Conservation (phyloP, 495 filamentous ascomycete genomes). For the Cercophora sp. region DNA sequence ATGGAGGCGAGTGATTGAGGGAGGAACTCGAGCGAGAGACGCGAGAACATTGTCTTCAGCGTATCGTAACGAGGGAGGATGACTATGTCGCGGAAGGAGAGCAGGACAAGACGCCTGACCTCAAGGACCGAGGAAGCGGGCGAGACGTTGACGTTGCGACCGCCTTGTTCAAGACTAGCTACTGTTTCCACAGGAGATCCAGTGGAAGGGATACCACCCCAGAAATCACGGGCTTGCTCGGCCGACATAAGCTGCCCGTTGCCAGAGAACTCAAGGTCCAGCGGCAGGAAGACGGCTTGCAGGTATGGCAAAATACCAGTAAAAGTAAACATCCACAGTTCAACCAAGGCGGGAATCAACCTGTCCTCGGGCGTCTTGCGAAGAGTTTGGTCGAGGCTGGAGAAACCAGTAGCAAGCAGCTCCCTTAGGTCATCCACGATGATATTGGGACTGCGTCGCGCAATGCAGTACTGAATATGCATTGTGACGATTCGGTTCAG, state of each 20-base stretch:
- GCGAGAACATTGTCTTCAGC: slow-evolving; percentile 85
- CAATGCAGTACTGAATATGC: slow-evolving; percentile 74
- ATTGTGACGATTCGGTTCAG: slow-evolving; percentile 80
- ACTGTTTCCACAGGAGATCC: slow-evolving; percentile 6
- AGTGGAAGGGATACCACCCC: slow-evolving; percentile 56
- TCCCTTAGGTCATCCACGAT: slow-evolving; percentile 79
- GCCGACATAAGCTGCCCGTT: slow-evolving; percentile 69
- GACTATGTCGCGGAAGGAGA: slow-evolving; percentile 84
- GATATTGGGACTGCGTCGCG: slow-evolving; percentile 59
- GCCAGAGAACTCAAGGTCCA: slow-evolving; percentile 92
- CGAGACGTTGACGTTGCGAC: slow-evolving; percentile 30
- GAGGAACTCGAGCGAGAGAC: slow-evolving; percentile 77
- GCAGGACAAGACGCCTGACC: slow-evolving; percentile 79
- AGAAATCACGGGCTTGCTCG: slow-evolving; percentile 81
- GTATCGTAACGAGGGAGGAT: slow-evolving; percentile 81
- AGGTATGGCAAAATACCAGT: slow-evolving; percentile 87
- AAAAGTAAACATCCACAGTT: slow-evolving; percentile 91
- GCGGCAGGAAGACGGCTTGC: slow-evolving; percentile 90
- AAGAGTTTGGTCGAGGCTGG: slow-evolving; percentile 77
- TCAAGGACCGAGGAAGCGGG: slow-evolving; percentile 59
- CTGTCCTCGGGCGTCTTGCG: slow-evolving; percentile 73
- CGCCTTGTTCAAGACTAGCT: neutral
- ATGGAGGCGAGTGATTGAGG: slow-evolving; percentile 56
- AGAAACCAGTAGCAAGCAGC: slow-evolving; percentile 76
- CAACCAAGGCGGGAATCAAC: slow-evolving; percentile 79